Conservation (phyloP, 2,329 filamentous ascomycete species). For the Beauveria bassiana region DNA sequence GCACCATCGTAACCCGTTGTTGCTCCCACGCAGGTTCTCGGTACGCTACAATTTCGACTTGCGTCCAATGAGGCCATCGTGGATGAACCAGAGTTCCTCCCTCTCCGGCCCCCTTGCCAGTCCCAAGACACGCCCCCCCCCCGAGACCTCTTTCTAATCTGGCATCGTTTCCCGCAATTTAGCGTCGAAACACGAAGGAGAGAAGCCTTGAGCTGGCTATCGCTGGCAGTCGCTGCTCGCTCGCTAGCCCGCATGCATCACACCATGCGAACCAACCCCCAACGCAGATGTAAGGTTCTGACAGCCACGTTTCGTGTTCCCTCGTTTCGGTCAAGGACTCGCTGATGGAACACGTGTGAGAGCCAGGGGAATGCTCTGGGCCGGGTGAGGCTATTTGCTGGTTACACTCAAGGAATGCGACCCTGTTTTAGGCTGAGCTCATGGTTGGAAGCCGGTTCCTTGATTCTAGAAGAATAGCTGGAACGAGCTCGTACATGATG, state of each 20-base stretch:
- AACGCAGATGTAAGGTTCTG: not conserved
- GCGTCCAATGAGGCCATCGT: not conserved
- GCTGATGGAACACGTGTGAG: not conserved
- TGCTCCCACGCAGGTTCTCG: not conserved
- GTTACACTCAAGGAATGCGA: not conserved
- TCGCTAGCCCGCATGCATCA: not conserved
- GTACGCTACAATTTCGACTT: not conserved
- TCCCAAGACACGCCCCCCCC: not conserved
- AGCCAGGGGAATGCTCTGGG: not conserved
- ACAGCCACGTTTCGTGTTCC: not conserved
- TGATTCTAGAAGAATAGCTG: not conserved
- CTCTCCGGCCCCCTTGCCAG: not conserved
- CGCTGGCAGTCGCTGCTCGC: not conserved
- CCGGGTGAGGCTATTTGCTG: not conserved
- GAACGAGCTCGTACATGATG: not conserved
- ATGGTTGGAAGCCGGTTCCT: not conserved
- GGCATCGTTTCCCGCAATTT: conserved; percentile 9
- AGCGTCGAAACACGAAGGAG: not conserved
- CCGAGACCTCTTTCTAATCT: not conserved
- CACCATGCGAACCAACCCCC: not conserved
- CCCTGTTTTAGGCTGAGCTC: not conserved
- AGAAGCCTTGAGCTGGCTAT: not conserved
- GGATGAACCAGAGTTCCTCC: not conserved
- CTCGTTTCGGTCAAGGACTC: not conserved
- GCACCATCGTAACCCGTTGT: not conserved